Evolutionary conservation across 768 basidiomycete species (phyloP), one percentile per base, ranked within the genome.

Genomic region (Suillus hirtellus): DNA sequence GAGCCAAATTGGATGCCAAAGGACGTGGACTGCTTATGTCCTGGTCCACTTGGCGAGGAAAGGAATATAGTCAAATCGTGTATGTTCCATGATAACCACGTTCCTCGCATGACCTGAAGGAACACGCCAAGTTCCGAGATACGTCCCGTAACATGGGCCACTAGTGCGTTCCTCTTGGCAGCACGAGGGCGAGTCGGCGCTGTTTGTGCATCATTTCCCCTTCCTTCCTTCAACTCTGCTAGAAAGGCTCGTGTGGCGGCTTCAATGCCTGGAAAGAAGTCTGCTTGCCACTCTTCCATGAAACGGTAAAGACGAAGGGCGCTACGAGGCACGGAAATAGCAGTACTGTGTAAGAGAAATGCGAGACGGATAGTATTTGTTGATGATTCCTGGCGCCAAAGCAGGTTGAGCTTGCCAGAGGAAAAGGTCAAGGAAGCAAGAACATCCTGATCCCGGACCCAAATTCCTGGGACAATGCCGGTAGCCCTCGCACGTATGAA

Each of bases 71-170:
- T 73, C 0, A 78, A 81, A 59, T 86, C 77, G 61, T 82, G 78
- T 24, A 86, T 75, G 62, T 87, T 84, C 90, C 88, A 93, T 9
- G 89, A 87, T 38, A 94, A 74, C 92, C 92, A 95, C 1, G 92
- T 94, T 21, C 91, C 92, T 64, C 88, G 90, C 89, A 94, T 92
- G 46, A 94, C 87, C 68, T 93, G 92, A 7, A 95, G 81, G 4
- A 85, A 84, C 10, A 92, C 78, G 31, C 83, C 82, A 27, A 87
- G 71, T 24, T 81, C 82, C 5, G 73, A 69, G 10, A 92, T 62
- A 34, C 80, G 79, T 5, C 82, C 79, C 65, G 89, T 84, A 17
- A 90, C 63, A 52, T 88, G 83, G 38, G 86, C 66, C 9, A 74
- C 71, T 60, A 40, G 64, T 7, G 65, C 38, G 27, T 59, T 58